These are phyloP conservation scores for Gastrolobium villosum DNA, from an alignment of 306 rosid species.

Conservation along the genomic window DNA sequence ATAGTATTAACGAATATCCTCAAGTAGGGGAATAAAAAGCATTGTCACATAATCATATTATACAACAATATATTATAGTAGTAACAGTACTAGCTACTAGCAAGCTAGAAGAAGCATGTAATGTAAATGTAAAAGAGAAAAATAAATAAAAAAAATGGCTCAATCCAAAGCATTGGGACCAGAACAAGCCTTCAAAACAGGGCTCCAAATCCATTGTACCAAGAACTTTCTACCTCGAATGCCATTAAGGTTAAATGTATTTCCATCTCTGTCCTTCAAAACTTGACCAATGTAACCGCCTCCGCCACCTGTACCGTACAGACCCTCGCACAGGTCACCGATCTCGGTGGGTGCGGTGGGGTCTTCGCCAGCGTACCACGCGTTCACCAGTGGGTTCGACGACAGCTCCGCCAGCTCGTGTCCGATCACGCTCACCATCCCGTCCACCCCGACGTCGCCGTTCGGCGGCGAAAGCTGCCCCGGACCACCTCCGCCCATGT, in stretches of 20 bases:
- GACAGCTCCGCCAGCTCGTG: constrained; percentile 61
- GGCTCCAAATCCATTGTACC: constrained; percentile 96
- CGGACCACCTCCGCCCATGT: constrained; percentile 83
- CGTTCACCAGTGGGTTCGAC: constrained; percentile 68
- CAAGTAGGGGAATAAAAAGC: constrained; percentile 8
- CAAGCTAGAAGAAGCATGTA: background rate
- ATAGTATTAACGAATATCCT: constrained; percentile 31
- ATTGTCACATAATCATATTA: constrained; percentile 34
- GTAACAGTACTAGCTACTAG: background rate
- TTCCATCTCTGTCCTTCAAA: constrained; percentile 70
- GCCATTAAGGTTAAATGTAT: constrained; percentile 79
- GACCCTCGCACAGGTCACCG: constrained; percentile 87
- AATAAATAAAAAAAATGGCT: background rate
- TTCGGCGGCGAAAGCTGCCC: constrained; percentile 66
- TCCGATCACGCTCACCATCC: constrained; percentile 57
- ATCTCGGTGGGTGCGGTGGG: constrained; percentile 97
- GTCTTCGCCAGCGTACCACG: constrained; percentile 97
- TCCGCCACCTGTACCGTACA: constrained; percentile 90
- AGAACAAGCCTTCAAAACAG: constrained; percentile 81
- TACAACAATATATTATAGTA: background rate
- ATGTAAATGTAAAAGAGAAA: too few species aligned
- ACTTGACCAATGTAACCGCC: constrained; percentile 95
- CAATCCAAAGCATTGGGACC: constrained; percentile 92
- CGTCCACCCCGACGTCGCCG: constrained; percentile 53
- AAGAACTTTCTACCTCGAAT: constrained; percentile 66